Evolutionary conservation across 495 filamentous ascomycete species (phyloP).

Genomic region (Penicillium canescens): DNA sequence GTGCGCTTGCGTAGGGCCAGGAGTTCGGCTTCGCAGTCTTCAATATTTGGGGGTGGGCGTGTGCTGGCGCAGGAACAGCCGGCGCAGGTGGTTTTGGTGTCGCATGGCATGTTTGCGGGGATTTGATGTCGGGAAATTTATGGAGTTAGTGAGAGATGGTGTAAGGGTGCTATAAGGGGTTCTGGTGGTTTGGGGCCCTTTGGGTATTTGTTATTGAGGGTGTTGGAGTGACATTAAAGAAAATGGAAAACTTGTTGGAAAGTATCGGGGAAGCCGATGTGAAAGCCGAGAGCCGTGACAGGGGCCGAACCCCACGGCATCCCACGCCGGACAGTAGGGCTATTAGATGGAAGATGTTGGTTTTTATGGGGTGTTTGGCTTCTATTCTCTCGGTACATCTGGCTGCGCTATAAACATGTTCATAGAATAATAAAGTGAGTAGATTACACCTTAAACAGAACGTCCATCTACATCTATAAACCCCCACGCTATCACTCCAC

Average conservation of each 20-base stretch:
- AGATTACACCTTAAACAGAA: no score
- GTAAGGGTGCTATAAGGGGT: no score
- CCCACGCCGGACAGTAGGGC: neutral
- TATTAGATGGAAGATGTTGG: no score
- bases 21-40: constrained; percentile 29
- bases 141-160: neutral
- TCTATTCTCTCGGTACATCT: no score
- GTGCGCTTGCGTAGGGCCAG: no score
- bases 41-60: constrained; percentile 26
- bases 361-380: no score
- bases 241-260: no score
- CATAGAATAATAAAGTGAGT: no score
- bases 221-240: no score
- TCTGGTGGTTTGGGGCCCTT: no score
- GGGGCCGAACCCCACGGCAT: neutral
- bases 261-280: neutral
- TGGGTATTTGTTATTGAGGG: no score
- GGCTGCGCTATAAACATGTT: no score
- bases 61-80: constrained; percentile 12
- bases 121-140: neutral
- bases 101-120: constrained; percentile 9
- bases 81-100: constrained; percentile 3
- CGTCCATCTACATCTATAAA: neutral
- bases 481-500: neutral
- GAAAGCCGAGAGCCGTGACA: neutral